Conservation (phyloP, 2,329 filamentous ascomycete genomes). For the Cercospora canescens region DNA sequence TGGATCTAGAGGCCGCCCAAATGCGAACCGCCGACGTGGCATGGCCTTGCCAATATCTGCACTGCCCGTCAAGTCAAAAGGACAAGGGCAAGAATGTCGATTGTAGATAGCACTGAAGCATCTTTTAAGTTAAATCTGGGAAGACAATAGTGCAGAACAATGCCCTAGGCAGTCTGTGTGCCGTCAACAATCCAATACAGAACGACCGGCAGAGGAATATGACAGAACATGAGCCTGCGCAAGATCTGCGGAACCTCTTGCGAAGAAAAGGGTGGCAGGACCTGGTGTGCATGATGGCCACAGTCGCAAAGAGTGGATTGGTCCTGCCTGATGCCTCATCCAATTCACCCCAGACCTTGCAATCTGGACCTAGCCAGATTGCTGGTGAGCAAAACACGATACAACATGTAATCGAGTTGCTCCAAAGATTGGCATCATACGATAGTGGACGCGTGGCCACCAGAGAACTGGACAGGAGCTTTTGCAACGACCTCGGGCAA, state of each 20-base stretch:
- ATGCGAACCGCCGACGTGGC: not conserved
- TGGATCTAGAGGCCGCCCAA: not conserved
- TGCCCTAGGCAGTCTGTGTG: not conserved
- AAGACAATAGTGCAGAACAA: not conserved
- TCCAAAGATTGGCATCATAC: too few relatives aligned
- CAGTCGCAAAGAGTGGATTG: not conserved
- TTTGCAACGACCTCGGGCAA: not conserved
- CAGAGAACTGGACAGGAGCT: not conserved
- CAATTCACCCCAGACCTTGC: too few relatives aligned
- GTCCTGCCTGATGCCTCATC: not conserved
- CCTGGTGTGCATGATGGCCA: not conserved
- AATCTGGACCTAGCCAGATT: too few relatives aligned
- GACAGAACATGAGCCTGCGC: not conserved
- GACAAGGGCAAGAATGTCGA: not conserved
- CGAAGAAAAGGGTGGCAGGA: not conserved
- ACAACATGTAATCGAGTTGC: too few relatives aligned
- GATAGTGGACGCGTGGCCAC: not conserved
- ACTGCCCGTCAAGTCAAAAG: not conserved
- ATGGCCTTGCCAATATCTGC: not conserved
- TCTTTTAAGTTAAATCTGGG: not conserved
- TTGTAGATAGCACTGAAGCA: not conserved
- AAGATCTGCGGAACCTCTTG: not conserved
- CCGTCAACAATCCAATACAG: too few relatives aligned
- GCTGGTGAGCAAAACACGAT: too few relatives aligned
- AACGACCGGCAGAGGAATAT: not conserved